Conservation (phyloP, 208 protist genomes). For the Acanthamoeba divionensis region DNA sequence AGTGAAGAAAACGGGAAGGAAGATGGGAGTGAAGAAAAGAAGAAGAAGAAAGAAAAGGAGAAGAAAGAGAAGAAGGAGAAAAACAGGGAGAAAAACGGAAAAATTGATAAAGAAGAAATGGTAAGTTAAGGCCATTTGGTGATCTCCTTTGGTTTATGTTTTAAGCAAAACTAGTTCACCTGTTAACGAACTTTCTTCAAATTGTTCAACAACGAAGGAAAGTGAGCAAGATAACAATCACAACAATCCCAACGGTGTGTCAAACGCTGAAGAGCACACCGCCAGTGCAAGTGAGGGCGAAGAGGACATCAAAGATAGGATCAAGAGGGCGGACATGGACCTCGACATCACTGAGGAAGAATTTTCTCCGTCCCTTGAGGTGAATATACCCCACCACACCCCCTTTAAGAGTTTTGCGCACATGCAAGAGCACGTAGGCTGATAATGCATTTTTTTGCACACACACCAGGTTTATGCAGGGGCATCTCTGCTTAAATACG, state of each 20-base stretch:
- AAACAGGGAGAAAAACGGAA: not conserved
- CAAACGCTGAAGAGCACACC: no score
- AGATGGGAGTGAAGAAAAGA: not conserved
- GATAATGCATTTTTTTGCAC: no score
- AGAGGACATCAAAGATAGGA: not conserved
- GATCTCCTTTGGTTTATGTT: no score
- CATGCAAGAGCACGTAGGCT: not conserved
- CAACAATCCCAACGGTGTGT: not conserved
- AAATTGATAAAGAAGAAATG: not conserved
- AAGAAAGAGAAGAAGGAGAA: not conserved
- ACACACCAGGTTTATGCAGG: not conserved
- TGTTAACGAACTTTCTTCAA: no score
- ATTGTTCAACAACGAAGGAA: no score
- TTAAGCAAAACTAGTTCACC: no score
- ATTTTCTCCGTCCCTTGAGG: not conserved
- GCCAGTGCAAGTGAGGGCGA: not conserved
- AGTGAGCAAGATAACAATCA: not conserved
- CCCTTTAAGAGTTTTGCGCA: no score
- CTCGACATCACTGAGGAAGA: not conserved
- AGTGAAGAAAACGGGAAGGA: not conserved
- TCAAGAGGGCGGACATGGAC: not conserved
- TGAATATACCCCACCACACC: not conserved
- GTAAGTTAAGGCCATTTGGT: no score
- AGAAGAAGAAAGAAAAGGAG: not conserved
- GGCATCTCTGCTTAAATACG: not conserved